Evolutionary conservation across 345 rosid genomes (phyloP).

Genomic region (Eucalyptus polybractea): DNA sequence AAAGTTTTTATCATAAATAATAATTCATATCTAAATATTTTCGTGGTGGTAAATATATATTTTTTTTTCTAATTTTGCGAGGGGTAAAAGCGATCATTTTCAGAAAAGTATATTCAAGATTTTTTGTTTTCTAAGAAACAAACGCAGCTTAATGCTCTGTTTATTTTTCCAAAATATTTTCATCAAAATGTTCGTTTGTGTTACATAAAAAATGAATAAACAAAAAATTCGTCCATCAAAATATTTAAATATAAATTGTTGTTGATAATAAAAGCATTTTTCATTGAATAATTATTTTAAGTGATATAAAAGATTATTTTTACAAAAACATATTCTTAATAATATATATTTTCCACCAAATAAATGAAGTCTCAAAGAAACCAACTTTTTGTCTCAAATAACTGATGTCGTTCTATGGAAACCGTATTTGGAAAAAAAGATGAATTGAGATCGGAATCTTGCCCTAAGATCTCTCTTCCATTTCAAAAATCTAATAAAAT

Average conservation of each 20-base stretch:
- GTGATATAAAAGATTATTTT: neutral
- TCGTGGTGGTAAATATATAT: accelerated
- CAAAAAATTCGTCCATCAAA: too few species aligned
- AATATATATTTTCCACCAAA: neutral
- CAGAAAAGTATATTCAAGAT: accelerated
- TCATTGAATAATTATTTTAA: neutral
- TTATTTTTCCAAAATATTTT: too few species aligned
- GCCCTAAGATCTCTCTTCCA: neutral
- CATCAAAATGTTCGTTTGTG: too few species aligned
- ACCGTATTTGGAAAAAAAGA: neutral
- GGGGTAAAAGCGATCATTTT: accelerated
- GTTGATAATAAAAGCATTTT: accelerated
- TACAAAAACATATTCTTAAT: neutral
- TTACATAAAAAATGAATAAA: too few species aligned
- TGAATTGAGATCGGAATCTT: neutral
- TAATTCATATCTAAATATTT: too few species aligned
- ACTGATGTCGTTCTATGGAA: neutral
- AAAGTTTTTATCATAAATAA: too few species aligned
- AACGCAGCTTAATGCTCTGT: accelerated
- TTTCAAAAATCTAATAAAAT: neutral
- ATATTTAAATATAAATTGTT: neutral
- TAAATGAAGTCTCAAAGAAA: neutral
- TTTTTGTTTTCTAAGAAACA: accelerated
- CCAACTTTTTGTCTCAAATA: neutral
- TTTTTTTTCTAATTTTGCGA: accelerated